These are phyloP conservation scores for Trichoderma guizhouense DNA, from an alignment of 2,329 filamentous ascomycete species.

Conservation along the genomic window DNA sequence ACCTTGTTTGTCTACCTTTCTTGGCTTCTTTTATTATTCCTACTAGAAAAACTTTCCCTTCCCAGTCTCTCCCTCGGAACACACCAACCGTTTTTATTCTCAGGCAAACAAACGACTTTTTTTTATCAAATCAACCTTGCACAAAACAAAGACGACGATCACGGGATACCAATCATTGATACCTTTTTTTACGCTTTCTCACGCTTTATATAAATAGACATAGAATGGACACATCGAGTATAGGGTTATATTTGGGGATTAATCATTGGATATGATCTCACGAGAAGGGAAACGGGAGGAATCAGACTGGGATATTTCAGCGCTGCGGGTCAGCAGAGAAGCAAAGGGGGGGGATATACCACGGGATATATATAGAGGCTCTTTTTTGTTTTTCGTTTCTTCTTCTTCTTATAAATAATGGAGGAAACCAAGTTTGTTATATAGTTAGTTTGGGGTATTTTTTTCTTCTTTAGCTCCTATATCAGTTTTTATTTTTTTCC, in stretches of 20 bases:
- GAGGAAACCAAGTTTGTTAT: not conserved
- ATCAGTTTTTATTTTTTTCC: not conserved
- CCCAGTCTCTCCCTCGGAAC: constrained; percentile 14
- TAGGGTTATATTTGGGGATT: constrained; percentile 1
- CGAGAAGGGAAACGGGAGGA: constrained; percentile 5
- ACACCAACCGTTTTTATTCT: not conserved
- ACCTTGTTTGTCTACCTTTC: not conserved
- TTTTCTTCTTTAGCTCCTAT: not conserved
- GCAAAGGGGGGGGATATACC: constrained; percentile 9
- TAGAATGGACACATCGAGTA: constrained; percentile 10
- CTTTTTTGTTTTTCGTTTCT: not conserved
- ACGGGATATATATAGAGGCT: constrained; percentile 11
- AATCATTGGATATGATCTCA: constrained; percentile 13
- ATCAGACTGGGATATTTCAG: not conserved
- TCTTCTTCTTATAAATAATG: not conserved
- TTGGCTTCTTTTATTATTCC: not conserved
- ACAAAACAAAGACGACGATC: constrained; percentile 4
- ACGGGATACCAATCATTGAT: constrained; percentile 14
- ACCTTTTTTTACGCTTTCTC: constrained; percentile 12
- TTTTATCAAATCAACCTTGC: not conserved
- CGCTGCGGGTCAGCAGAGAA: constrained; percentile 13
- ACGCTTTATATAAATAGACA: constrained; percentile 16
- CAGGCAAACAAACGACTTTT: not conserved
- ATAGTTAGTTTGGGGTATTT: not conserved
- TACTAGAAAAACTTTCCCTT: constrained; percentile 3